phyloP scores from a whole-genome alignment of 1,284 basidiomycete species.

The Butyriboletus appendiculatus region DNA sequence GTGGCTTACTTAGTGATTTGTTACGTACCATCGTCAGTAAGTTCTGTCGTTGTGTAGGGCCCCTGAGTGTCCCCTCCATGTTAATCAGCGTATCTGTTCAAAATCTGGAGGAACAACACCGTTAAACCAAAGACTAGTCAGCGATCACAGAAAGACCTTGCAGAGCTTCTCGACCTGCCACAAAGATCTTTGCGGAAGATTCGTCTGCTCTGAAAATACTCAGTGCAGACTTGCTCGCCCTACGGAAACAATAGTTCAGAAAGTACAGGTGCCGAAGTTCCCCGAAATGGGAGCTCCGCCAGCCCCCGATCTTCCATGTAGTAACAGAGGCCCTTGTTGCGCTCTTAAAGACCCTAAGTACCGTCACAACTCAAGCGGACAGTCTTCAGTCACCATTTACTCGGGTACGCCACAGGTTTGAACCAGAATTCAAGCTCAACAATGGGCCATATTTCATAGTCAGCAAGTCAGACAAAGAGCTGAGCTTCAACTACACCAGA shows the following conservation, averaged over 20 bases:
- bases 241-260: conserved; percentile 13
- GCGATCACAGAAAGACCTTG: neutral
- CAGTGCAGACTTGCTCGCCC: neutral
- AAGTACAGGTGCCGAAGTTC: conserved; percentile 4
- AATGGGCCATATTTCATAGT: conserved; percentile 27
- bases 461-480: conserved; percentile 31
- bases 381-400: conserved; percentile 11
- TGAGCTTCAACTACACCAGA: conserved; percentile 77
- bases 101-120: neutral
- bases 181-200: neutral
- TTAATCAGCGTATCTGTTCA: neutral
- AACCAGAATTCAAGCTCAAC: conserved; percentile 28
- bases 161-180: neutral
- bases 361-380: conserved; percentile 6
- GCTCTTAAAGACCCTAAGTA: conserved; percentile 1
- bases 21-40: conserved; percentile 23
- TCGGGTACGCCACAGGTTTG: conserved; percentile 11
- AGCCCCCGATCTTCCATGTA: neutral
- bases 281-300: conserved; percentile 1
- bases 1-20: conserved; percentile 2
- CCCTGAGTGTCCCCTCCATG: neutral
- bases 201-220: neutral
- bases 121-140: neutral
- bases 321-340: conserved; percentile 3
- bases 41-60: neutral